Conservation (phyloP, 306 rosid species). For the Gleditsia sinensis region DNA sequence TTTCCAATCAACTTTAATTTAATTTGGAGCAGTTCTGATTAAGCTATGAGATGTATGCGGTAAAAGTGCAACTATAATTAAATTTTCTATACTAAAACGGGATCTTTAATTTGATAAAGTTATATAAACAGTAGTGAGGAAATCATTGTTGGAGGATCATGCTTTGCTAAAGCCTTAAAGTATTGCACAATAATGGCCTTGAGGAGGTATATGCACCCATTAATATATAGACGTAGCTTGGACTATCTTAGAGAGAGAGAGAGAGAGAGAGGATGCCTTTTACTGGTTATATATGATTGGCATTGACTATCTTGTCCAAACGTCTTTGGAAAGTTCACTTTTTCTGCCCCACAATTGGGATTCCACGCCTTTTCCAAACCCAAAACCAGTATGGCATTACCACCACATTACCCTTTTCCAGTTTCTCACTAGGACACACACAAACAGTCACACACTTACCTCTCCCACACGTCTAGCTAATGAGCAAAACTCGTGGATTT, state of each 20-base stretch:
- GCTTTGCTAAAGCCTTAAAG: constrained; percentile 1
- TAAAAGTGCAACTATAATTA: not conserved
- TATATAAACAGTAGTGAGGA: not conserved
- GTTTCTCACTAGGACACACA: constrained; percentile 16
- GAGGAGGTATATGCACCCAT: constrained; percentile 16
- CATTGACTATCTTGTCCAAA: constrained; percentile 90
- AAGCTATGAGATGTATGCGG: constrained; percentile 22
- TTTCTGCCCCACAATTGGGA: constrained; percentile 52
- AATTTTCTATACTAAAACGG: not conserved
- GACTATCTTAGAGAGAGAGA: constrained; percentile 28
- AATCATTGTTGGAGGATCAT: not conserved
- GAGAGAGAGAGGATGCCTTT: constrained; percentile 47
- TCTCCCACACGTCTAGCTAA: constrained; percentile 27
- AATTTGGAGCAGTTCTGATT: constrained; percentile 29
- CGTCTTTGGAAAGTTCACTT: constrained; percentile 78
- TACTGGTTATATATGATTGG: constrained; percentile 79
- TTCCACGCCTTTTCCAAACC: constrained; percentile 47
- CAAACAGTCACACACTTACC: constrained; percentile 7
- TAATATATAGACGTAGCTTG: not conserved
- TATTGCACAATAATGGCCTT: not conserved
- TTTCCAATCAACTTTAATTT: constrained; percentile 30
- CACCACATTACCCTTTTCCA: constrained; percentile 15
- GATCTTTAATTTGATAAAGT: constrained; percentile 23
- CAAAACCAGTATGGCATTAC: constrained; percentile 24
- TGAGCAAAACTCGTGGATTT: constrained; percentile 34